A percentile compares a stretch with the other conserved stretches of the same genome.
Evolutionary conservation across 2,329 filamentous ascomycete species (phyloP).

Genomic region (Acephala macrosclerotiorum): DNA sequence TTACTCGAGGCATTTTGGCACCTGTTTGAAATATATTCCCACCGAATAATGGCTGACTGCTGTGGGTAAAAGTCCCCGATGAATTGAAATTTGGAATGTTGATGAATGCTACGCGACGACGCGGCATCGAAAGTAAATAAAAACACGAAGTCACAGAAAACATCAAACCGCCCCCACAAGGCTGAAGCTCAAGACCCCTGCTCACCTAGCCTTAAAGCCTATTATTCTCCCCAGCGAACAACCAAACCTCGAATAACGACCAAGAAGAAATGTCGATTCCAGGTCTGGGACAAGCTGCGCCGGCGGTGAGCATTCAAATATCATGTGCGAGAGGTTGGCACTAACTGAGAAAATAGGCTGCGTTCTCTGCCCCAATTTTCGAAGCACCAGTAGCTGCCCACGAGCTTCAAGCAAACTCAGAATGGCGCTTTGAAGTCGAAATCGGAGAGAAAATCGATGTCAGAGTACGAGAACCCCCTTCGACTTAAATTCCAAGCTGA

Average conservation of each 20-base stretch:
- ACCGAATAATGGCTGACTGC: no score
- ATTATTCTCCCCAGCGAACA: constrained; percentile 1
- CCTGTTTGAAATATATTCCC: no score
- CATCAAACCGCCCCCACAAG: constrained; percentile 25
- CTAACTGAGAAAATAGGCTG: constrained; percentile 33
- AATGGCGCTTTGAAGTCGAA: constrained; percentile 82
- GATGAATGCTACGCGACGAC: not conserved
- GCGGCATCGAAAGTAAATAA: not conserved
- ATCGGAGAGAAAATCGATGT: constrained; percentile 58
- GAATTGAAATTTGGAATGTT: not conserved
- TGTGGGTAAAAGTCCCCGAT: no score
- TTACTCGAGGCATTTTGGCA: constrained; percentile 3
- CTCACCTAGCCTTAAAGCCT: constrained; percentile 7
- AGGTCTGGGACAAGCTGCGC: constrained; percentile 72
- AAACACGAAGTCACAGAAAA: not conserved
- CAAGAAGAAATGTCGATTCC: constrained; percentile 70
- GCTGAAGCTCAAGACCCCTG: constrained; percentile 31
- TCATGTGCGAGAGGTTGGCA: constrained; percentile 9
- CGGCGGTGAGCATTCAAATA: constrained; percentile 55
- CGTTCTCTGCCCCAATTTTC: constrained; percentile 38
- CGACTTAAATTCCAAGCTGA: constrained; percentile 39
- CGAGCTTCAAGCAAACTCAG: constrained; percentile 68
- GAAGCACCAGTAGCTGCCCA: constrained; percentile 52
- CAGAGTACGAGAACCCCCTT: constrained; percentile 50
- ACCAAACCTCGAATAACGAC: constrained; percentile 11